Conservation (phyloP, 2,329 filamentous ascomycete species). For the Colletotrichum abscissum region DNA sequence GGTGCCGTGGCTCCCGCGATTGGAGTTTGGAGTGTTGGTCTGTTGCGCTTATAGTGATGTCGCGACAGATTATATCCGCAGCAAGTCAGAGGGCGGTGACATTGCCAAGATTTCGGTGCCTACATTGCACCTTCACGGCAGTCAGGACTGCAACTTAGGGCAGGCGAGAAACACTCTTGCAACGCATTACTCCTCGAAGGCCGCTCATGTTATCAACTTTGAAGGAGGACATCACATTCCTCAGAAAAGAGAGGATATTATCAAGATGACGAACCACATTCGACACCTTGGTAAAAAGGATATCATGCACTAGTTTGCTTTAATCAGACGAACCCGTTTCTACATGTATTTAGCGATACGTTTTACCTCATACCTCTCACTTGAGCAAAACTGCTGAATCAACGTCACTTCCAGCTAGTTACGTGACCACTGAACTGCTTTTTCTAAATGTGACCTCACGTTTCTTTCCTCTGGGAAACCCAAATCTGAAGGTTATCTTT, state of each 20-base stretch:
- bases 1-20: conserved; percentile 7
- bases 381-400: too few relatives aligned
- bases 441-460: too few relatives aligned
- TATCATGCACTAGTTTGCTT: too few relatives aligned
- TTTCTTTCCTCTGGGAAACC: not conserved
- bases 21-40: conserved; percentile 10
- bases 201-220: not conserved
- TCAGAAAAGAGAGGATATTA: not conserved
- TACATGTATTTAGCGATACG: too few relatives aligned
- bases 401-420: too few relatives aligned
- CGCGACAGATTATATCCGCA: not conserved
- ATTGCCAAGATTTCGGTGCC: not conserved
- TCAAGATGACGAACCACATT: too few relatives aligned
- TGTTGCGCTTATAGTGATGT: conserved; percentile 2
- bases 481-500: not conserved
- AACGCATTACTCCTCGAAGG: not conserved
- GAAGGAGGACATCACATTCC: not conserved
- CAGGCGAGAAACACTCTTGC: not conserved
- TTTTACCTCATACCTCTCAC: too few relatives aligned
- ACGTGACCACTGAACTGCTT: too few relatives aligned
- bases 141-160: not conserved
- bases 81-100: not conserved
- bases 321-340: too few relatives aligned
- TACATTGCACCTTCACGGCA: conserved; percentile 7
- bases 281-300: not conserved